A percentile compares a stretch with the other conserved stretches of the same genome.
Evolutionary conservation across 305 asterid genomes (phyloP).

Genomic region (Fraxinus latifolia): DNA sequence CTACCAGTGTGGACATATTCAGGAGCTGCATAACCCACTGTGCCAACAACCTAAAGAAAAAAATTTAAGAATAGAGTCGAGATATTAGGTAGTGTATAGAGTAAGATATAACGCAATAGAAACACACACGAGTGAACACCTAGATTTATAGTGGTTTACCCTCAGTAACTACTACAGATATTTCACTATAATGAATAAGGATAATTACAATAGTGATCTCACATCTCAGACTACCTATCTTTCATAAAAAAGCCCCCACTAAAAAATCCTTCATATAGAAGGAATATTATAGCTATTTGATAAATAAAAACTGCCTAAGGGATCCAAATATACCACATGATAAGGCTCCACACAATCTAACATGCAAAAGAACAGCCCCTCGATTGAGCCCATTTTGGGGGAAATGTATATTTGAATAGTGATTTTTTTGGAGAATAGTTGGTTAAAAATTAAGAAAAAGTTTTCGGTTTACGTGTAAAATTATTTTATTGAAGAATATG

Average conservation of each 20-base stretch:
- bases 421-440: too few relatives aligned
- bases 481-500: too few relatives aligned
- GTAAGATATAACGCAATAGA: not conserved
- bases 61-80: not conserved
- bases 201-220: not conserved
- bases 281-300: not conserved
- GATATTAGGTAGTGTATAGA: not conserved
- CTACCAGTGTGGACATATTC: conserved; percentile 79
- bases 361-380: not conserved
- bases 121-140: not conserved
- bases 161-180: not conserved
- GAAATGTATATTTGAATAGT: too few relatives aligned
- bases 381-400: too few relatives aligned
- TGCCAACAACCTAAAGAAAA: conserved; percentile 67
- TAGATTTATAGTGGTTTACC: not conserved
- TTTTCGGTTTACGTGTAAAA: too few relatives aligned
- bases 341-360: not conserved
- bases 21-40: conserved; percentile 95
- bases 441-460: too few relatives aligned
- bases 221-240: not conserved
- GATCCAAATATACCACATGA: not conserved
- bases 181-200: not conserved
- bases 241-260: not conserved
- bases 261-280: not conserved
- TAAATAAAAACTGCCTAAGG: not conserved